These are phyloP conservation scores for Mucor lusitanicus DNA, from an alignment of 371 early-diverging fungal species.

Conservation along the genomic window DNA sequence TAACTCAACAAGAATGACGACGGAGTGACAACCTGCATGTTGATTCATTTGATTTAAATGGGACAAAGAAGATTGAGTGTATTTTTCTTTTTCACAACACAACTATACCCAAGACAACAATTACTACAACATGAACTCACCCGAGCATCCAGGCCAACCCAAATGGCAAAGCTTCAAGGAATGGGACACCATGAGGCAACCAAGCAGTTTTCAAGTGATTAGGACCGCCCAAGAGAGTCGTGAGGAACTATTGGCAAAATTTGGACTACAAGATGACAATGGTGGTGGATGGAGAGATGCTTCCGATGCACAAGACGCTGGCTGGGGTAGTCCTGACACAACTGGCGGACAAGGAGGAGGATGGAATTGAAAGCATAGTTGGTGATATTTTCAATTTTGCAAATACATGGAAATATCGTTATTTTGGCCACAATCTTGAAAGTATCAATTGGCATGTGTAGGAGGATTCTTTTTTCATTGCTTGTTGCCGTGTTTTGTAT, in stretches of 20 bases:
- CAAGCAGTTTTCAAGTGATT: conserved; percentile 2
- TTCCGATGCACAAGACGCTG: conserved; percentile 17
- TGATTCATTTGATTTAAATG: not conserved
- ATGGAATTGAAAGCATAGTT: conserved; percentile 1
- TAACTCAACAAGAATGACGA: no score
- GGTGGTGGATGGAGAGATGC: conserved; percentile 25
- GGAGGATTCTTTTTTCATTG: not conserved
- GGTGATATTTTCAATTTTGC: not conserved
- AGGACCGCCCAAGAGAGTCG: conserved; percentile 9
- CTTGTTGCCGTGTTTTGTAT: not conserved
- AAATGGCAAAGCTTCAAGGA: conserved; percentile 21
- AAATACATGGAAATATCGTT: not conserved
- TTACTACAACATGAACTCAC: not conserved
- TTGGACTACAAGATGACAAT: conserved; percentile 10
- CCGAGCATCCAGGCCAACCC: conserved; percentile 28
- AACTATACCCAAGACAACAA: not conserved
- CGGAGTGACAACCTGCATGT: not conserved
- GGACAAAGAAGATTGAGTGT: not conserved
- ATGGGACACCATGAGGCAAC: conserved; percentile 20
- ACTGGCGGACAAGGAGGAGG: not conserved
- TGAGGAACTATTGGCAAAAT: conserved; percentile 17
- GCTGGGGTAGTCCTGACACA: conserved; percentile 19
- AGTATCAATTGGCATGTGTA: not conserved
- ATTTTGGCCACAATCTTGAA: not conserved
- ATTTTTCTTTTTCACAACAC: not conserved